Conservation (phyloP, 805 yeast genomes). For the Groenewaldozyma tartarivorans region DNA sequence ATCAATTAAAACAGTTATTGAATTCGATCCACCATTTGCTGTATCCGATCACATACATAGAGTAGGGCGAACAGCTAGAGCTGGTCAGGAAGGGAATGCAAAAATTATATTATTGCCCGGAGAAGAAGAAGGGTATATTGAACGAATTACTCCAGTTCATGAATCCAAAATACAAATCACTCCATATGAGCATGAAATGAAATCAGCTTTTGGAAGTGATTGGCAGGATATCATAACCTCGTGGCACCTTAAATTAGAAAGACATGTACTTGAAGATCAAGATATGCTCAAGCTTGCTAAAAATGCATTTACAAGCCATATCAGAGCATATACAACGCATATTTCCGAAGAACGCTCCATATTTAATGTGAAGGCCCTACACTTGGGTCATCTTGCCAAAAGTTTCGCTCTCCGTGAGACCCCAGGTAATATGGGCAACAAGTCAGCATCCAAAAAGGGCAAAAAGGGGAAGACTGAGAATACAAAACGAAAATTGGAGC, state of each 20-base stretch:
- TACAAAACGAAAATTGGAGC: conserved; percentile 5
- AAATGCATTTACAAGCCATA: conserved; percentile 77
- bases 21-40: conserved; percentile 91
- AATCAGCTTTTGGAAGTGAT: conserved; percentile 30
- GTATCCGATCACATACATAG: conserved; percentile 93
- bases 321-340: conserved; percentile 95
- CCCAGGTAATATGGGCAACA: conserved; percentile 55
- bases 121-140: conserved; percentile 73
- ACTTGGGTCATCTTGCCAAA: conserved; percentile 93
- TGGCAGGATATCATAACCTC: conserved; percentile 97
- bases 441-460: conserved; percentile 17
- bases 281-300: conserved; percentile 55
- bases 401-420: conserved; percentile 91
- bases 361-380: conserved; percentile 75
- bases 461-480: conserved; percentile 16
- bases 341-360: conserved; percentile 65
- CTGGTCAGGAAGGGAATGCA: conserved; percentile 80
- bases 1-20: conserved; percentile 73
- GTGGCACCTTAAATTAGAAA: conserved; percentile 85
- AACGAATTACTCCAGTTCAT: conserved; percentile 49
- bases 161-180: conserved; percentile 41
- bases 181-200: conserved; percentile 32
- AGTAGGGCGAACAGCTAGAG: conserved; percentile 96
- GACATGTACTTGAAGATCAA: conserved; percentile 71
- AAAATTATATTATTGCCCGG: conserved; percentile 79